Evolutionary conservation across 768 basidiomycete species (phyloP).

Genomic region (Suillus alpinus): DNA sequence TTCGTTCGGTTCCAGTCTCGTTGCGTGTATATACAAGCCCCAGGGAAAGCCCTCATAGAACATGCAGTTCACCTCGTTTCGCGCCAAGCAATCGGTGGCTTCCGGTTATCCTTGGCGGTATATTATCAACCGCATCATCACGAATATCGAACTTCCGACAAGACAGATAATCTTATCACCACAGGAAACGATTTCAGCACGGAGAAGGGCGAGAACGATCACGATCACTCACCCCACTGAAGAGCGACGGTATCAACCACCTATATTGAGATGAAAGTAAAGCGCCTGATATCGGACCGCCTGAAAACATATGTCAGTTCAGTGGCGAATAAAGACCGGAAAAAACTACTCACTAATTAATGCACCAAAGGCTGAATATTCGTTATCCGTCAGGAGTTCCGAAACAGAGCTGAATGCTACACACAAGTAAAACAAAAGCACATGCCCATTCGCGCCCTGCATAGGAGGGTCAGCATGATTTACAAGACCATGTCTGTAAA

Average conservation of each 20-base stretch:
- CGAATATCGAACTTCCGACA: background rate
- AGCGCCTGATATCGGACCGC: constrained; percentile 57
- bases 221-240: constrained; percentile 38
- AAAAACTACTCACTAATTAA: constrained; percentile 15
- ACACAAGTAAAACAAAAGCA: constrained; percentile 44
- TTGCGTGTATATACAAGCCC: background rate
- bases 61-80: background rate
- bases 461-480: background rate
- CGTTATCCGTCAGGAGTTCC: no score
- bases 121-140: background rate
- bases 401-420: constrained; percentile 5
- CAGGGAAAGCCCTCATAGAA: background rate
- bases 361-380: constrained; percentile 18
- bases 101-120: background rate
- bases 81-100: background rate
- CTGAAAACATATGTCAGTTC: constrained; percentile 33
- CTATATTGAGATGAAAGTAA: constrained; percentile 47
- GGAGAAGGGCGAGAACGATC: background rate
- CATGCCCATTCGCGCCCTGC: constrained; percentile 41
- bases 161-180: background rate
- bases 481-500: background rate
- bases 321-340: constrained; percentile 1
- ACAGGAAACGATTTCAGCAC: background rate
- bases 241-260: constrained; percentile 60
- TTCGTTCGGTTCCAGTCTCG: background rate